phyloP scores from a whole-genome alignment of 495 filamentous ascomycete species.

The Lophiotrema nucula region DNA sequence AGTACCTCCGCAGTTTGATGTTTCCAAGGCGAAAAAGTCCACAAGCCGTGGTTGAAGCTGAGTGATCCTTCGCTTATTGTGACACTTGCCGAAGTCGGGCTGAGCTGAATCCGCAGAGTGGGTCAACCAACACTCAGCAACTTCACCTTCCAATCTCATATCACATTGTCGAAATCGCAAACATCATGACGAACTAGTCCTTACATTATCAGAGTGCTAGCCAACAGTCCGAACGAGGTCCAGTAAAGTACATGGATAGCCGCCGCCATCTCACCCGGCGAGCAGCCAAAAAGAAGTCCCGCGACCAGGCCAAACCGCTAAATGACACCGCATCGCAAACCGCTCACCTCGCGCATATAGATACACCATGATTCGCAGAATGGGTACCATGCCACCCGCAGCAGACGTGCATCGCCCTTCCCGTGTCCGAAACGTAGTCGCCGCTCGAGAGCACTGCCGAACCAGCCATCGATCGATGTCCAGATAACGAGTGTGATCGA shows the following conservation, averaged over 20 bases:
- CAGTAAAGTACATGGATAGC: slow-evolving; percentile 19
- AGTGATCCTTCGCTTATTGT: no score
- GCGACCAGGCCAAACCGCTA: not conserved
- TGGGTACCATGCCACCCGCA: slow-evolving; percentile 1
- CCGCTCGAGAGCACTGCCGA: slow-evolving; percentile 20
- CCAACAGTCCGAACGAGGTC: slow-evolving; percentile 22
- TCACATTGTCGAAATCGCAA: no score
- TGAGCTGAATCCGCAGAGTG: no score
- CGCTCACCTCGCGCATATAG: slow-evolving; percentile 15
- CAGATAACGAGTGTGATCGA: slow-evolving; percentile 16
- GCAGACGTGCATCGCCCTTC: slow-evolving; percentile 19
- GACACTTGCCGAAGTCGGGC: no score
- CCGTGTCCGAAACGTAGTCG: slow-evolving; percentile 16
- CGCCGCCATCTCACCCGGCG: slow-evolving; percentile 18
- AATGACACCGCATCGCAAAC: slow-evolving; percentile 11
- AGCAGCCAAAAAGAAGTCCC: slow-evolving; percentile 1
- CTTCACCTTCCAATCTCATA: no score
- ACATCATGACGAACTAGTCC: no score
- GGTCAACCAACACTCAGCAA: no score
- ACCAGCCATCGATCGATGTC: slow-evolving; percentile 19
- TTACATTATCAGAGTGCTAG: slow-evolving; percentile 17
- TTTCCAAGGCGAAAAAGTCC: no score
- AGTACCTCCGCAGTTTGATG: no score
- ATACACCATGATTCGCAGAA: slow-evolving; percentile 4
- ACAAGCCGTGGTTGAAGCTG: no score